These are phyloP conservation scores for Blastobotrys aristatus DNA, from an alignment of 1,139 yeast species.

Conservation along the genomic window DNA sequence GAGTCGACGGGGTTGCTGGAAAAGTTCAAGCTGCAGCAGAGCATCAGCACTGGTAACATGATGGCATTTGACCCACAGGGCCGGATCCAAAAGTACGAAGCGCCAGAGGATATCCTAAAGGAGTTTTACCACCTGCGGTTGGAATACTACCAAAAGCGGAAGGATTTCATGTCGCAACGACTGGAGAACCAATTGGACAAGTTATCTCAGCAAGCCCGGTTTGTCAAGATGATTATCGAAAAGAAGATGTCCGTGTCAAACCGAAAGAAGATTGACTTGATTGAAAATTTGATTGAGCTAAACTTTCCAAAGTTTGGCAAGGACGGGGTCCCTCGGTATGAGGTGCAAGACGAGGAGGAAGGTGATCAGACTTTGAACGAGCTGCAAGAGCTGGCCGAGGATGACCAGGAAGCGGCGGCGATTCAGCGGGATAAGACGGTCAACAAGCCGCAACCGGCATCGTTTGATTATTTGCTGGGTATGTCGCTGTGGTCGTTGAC, in stretches of 20 bases:
- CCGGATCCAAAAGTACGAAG: slow-evolving; percentile 74
- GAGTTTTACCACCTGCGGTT: slow-evolving; percentile 85
- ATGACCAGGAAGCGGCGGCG: slow-evolving; percentile 34
- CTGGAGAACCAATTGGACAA: slow-evolving; percentile 71
- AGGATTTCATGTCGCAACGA: slow-evolving; percentile 67
- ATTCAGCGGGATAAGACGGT: slow-evolving; percentile 39
- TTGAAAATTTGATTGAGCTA: slow-evolving; percentile 54
- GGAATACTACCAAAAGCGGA: slow-evolving; percentile 86
- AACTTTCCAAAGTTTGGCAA: slow-evolving; percentile 76
- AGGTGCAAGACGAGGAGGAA: slow-evolving; percentile 32
- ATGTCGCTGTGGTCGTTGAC: slow-evolving; percentile 96
- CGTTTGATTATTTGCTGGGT: slow-evolving; percentile 48
- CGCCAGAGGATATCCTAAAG: slow-evolving; percentile 67
- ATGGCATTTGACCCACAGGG: slow-evolving; percentile 95
- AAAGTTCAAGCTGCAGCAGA: slow-evolving; percentile 69
- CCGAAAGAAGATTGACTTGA: slow-evolving; percentile 60
- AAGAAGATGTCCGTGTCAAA: slow-evolving; percentile 65
- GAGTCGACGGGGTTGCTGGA: slow-evolving; percentile 70
- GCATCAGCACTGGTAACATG: slow-evolving; percentile 77
- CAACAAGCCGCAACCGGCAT: slow-evolving; percentile 32
- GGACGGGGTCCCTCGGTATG: slow-evolving; percentile 52
- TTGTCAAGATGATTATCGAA: slow-evolving; percentile 85
- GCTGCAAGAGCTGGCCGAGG: slow-evolving; percentile 31
- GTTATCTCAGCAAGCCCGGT: slow-evolving; percentile 80
- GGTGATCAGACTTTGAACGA: slow-evolving; percentile 36